These are phyloP conservation scores for Lactifluus piperatus DNA, from an alignment of 768 basidiomycete species.

Conservation along the genomic window DNA sequence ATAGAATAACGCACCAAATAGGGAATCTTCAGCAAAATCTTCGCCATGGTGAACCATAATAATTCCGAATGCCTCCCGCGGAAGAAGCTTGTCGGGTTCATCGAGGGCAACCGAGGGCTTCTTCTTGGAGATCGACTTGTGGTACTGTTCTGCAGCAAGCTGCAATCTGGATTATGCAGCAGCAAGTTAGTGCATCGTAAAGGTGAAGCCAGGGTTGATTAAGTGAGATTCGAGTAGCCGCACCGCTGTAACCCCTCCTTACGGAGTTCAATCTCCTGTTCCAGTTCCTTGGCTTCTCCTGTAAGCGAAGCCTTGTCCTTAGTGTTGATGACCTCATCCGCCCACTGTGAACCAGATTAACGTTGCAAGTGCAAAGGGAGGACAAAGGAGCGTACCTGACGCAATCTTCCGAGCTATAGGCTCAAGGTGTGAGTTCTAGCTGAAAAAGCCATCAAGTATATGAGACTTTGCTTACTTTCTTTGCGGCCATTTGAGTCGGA, in stretches of 20 bases:
- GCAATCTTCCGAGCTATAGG: slow-evolving; percentile 62
- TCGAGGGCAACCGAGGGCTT: slow-evolving; percentile 29
- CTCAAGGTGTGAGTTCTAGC: neutral
- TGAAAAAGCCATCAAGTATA: neutral
- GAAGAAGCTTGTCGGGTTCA: slow-evolving; percentile 30
- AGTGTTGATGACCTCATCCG: slow-evolving; percentile 79
- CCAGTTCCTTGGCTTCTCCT: slow-evolving; percentile 73
- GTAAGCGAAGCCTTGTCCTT: slow-evolving; percentile 72
- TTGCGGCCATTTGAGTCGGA: slow-evolving; percentile 16
- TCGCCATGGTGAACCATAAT: slow-evolving; percentile 37
- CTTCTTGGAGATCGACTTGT: slow-evolving; percentile 22
- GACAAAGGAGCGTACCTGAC: slow-evolving; percentile 43
- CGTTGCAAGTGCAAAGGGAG: slow-evolving; percentile 1
- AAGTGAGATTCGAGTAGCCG: slow-evolving; percentile 23
- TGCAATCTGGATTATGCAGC: slow-evolving; percentile 7
- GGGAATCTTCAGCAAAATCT: slow-evolving; percentile 26
- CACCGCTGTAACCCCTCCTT: slow-evolving; percentile 66
- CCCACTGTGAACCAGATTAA: slow-evolving; percentile 48
- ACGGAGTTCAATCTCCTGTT: slow-evolving; percentile 76
- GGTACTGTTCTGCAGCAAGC: slow-evolving; percentile 17
- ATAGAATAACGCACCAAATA: slow-evolving; percentile 11
- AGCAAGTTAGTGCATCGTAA: neutral
- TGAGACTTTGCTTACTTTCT: slow-evolving; percentile 2
- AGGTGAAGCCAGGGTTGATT: neutral
- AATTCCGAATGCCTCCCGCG: slow-evolving; percentile 34